Evolutionary conservation across 2,329 filamentous ascomycete genomes (phyloP), one percentile per base, ranked within the genome.

Genomic region (Xylariomycetidae sp.): DNA sequence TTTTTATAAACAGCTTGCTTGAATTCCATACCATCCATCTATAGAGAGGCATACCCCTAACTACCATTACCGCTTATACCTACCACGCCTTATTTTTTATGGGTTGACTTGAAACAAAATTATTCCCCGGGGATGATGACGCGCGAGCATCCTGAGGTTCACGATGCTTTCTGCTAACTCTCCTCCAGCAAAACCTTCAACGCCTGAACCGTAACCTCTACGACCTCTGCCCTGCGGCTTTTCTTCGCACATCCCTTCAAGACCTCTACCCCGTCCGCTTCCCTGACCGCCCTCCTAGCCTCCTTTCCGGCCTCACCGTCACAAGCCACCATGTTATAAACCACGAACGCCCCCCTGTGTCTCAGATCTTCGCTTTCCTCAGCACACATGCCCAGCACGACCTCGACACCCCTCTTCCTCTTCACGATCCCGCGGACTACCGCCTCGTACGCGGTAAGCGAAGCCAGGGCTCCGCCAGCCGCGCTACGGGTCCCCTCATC

Each of bases 391-490:
- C 72, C 77, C n/a, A 98, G 60, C n/a, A 97, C 50, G n/a, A 87
- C 77, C 41, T 80, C 71, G 4, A 92, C 70, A 1, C 87, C 88
- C 11, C 83, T 72, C 5, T 86, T 77, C 22, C 83, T 71, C 38
- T 77, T 74, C 23, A 94, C 50, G 3, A 97, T 72, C 4, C 75
- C 81, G 3, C 75, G 70, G 1, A 90, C 82, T 0, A 86, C 84
- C 2, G 74, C 72, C 48, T 92, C 86, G 56, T 82, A 88, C 18
- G 80, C 77, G 0, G 88, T 88, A 16, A 98, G 63, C 61, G 85
- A 85, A 1, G 90, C 92, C 31, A 98, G 60, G 0, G 88, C 90
- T 2, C 92, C 92, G 3, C 89, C 88, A 0, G 92, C 89, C 0
- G 88, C 92, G 30, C 81, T 79, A 18, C 90, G 70, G 0, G 88